Conservation (phyloP, 1,284 basidiomycete genomes). For the Cryptococcus maquisensis region DNA sequence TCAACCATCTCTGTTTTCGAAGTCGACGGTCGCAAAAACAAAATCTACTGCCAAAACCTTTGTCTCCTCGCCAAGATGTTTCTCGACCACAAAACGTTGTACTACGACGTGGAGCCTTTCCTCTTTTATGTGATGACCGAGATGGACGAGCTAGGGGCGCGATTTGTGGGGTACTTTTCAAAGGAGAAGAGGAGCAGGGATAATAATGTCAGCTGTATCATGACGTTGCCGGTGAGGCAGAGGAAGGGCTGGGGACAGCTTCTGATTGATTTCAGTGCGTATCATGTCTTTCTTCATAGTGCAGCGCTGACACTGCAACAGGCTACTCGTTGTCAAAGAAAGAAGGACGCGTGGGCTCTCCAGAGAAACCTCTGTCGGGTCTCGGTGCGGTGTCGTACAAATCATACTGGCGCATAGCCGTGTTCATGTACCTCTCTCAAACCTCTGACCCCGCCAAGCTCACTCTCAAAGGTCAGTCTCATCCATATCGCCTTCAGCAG, state of each 20-base stretch:
- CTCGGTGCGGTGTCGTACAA: conserved; percentile 87
- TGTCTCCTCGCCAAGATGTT: conserved; percentile 99
- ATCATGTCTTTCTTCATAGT: not conserved
- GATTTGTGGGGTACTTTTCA: conserved; percentile 97
- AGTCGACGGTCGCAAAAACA: conserved; percentile 96
- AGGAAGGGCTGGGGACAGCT: conserved; percentile 91
- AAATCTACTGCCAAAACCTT: conserved; percentile 99
- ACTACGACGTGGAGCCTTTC: conserved; percentile 99
- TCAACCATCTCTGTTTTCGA: conserved; percentile 82
- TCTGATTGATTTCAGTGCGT: conserved; percentile 93
- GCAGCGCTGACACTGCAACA: conserved; percentile 43
- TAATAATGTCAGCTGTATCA: conserved; percentile 98
- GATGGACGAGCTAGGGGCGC: conserved; percentile 79
- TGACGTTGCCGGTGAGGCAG: conserved; percentile 95
- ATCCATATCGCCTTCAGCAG: not conserved
- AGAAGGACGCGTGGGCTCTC: conserved; percentile 79
- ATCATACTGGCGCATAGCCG: conserved; percentile 90
- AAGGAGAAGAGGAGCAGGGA: conserved; percentile 97
- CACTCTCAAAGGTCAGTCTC: conserved; percentile 68
- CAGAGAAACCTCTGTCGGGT: conserved; percentile 86
- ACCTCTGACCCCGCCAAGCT: conserved; percentile 55
- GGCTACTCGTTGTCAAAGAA: conserved; percentile 96
- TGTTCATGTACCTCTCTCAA: conserved; percentile 70
- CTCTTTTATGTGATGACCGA: conserved; percentile 98
- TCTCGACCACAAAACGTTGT: conserved; percentile 97